Percentiles rank a stretch among this genome's conserved stretches.
phyloP scores from a whole-genome alignment of 192 early-diverging fungal genomes.

The Chytriomyces confervae region DNA sequence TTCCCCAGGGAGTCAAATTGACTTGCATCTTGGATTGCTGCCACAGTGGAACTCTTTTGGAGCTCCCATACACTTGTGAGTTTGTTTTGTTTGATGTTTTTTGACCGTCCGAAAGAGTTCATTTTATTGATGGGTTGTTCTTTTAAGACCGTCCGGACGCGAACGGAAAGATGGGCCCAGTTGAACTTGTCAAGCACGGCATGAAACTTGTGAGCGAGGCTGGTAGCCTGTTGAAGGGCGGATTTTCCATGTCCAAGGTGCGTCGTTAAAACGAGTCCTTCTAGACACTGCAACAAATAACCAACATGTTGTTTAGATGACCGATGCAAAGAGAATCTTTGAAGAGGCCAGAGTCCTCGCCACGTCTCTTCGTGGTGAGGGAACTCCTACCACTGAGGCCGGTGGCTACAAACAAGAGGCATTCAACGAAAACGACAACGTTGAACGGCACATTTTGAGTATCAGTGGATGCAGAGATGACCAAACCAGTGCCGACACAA shows the following conservation, averaged over 20 bases:
- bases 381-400: background rate
- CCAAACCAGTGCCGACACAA: constrained; percentile 69
- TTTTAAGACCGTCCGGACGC: constrained; percentile 16
- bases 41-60: constrained; percentile 56
- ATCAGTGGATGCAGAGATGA: constrained; percentile 67
- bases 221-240: constrained; percentile 1
- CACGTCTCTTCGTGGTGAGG: background rate
- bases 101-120: no score
- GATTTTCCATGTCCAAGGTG: constrained; percentile 13
- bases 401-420: constrained; percentile 17
- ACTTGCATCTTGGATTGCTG: constrained; percentile 78
- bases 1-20: constrained; percentile 73
- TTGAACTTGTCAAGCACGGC: constrained; percentile 23
- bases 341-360: constrained; percentile 13
- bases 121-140: no score
- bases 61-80: constrained; percentile 47
- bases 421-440: constrained; percentile 16
- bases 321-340: constrained; percentile 4
- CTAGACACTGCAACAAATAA: no score
- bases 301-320: background rate
- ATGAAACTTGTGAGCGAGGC: background rate
- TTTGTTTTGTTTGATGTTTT: no score
- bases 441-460: background rate
- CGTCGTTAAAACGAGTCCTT: no score
- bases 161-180: constrained; percentile 26